Percentiles rank a stretch among this genome's conserved stretches.
Conservation (phyloP, 345 rosid species). For the Camelina sativa region DNA sequence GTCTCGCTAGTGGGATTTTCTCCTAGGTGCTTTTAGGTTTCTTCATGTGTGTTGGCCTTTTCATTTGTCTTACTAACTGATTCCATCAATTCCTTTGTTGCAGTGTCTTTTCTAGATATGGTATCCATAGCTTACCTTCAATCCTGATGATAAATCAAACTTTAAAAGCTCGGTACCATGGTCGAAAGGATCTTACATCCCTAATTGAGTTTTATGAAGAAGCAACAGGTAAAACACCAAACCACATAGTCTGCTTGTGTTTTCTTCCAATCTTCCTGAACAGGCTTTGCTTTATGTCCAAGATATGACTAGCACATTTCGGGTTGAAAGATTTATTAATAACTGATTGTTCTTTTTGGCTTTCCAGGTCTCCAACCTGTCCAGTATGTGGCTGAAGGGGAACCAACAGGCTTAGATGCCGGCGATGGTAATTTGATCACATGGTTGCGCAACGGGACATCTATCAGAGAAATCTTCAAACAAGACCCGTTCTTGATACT, state of each 20-base stretch:
- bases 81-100: conserved; percentile 19
- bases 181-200: conserved; percentile 63
- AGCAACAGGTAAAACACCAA: conserved; percentile 59
- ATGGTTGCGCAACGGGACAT: conserved; percentile 44
- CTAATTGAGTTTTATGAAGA: conserved; percentile 71
- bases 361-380: conserved; percentile 53
- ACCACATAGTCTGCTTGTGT: conserved; percentile 15
- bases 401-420: conserved; percentile 36
- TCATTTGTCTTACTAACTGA: background rate
- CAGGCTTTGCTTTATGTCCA: background rate
- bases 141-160: conserved; percentile 71
- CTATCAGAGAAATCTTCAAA: conserved; percentile 51
- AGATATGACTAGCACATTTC: conserved; percentile 13
- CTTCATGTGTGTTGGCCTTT: background rate
- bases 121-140: conserved; percentile 86
- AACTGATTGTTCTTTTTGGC: background rate
- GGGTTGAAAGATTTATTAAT: background rate
- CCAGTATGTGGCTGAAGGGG: conserved; percentile 52
- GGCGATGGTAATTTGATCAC: conserved; percentile 34
- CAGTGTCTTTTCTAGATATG: conserved; percentile 83
- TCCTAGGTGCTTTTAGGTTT: conserved; percentile 1
- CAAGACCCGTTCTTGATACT: conserved; percentile 67
- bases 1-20: background rate
- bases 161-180: conserved; percentile 57
- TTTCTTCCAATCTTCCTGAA: conserved; percentile 4